phyloP scores from a whole-genome alignment of 1,284 basidiomycete genomes.

The Marasmius fiardii region DNA sequence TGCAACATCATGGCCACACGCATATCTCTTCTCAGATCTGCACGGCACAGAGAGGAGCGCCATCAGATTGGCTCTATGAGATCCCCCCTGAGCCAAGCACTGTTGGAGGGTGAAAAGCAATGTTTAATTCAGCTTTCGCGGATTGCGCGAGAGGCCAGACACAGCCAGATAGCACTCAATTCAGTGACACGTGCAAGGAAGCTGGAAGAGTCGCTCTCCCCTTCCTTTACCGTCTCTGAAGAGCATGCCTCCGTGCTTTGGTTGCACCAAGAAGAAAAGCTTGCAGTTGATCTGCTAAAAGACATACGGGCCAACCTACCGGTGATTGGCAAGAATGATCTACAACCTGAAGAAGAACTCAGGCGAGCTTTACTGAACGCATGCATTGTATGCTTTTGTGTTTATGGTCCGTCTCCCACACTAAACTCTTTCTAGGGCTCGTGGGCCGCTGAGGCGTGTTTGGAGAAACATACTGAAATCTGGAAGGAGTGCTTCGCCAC shows the following conservation, averaged over 20 bases:
- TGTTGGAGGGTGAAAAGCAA: constrained; percentile 64
- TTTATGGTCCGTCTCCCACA: constrained; percentile 2
- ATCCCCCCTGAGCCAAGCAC: constrained; percentile 48
- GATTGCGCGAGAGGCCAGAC: constrained; percentile 68
- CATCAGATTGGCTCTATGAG: constrained; percentile 70
- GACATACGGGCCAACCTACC: constrained; percentile 34
- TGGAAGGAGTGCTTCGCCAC: constrained; percentile 66
- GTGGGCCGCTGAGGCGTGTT: constrained; percentile 86
- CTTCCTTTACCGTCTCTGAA: constrained; percentile 52
- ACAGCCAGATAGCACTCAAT: constrained; percentile 84
- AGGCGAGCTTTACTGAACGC: constrained; percentile 51
- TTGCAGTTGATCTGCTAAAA: constrained; percentile 77
- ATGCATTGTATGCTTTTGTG: constrained; percentile 47
- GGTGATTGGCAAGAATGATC: background rate
- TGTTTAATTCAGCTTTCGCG: constrained; percentile 75
- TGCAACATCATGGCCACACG: constrained; percentile 84
- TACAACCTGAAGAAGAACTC: constrained; percentile 17
- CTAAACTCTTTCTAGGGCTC: constrained; percentile 55
- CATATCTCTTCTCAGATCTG: constrained; percentile 75
- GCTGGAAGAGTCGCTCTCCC: constrained; percentile 44
- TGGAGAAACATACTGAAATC: constrained; percentile 81
- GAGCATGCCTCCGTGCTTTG: constrained; percentile 92
- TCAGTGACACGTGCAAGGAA: constrained; percentile 75
- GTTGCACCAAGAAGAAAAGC: constrained; percentile 80
- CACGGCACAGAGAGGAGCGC: constrained; percentile 59